Percentiles rank a stretch among this genome's conserved stretches.
These are phyloP conservation scores for Cyclostephanos tholiformis DNA, from an alignment of 108 stramenopile species.

Conservation along the genomic window DNA sequence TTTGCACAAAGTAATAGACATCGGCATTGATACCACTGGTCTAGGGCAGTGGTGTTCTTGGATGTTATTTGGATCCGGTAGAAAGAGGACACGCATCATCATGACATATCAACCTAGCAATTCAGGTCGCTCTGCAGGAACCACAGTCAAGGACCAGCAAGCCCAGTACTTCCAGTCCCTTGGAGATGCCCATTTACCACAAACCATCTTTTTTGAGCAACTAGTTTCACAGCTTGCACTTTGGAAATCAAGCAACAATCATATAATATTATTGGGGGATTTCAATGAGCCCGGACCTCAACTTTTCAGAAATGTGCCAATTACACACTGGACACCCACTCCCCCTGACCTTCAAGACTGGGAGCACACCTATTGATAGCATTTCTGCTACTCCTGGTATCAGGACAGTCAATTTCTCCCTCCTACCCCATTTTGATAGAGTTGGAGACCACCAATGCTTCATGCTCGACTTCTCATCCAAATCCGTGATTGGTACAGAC, in stretches of 20 bases:
- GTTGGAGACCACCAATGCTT: not conserved
- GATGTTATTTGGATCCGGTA: not conserved
- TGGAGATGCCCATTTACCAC: not conserved
- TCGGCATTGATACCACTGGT: not conserved
- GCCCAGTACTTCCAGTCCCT: not conserved
- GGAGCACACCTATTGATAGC: not conserved
- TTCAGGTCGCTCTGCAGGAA: not conserved
- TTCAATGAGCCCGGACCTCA: not conserved
- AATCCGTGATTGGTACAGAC: not conserved
- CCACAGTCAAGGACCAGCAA: not conserved
- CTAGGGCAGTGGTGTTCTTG: not conserved
- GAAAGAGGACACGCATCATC: not conserved
- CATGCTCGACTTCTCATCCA: not conserved
- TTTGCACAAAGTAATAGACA: not conserved
- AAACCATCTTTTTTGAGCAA: not conserved
- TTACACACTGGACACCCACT: not conserved
- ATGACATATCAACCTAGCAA: not conserved
- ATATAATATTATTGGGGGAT: not conserved
- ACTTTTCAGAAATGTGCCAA: not conserved
- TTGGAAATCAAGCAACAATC: too few species aligned
- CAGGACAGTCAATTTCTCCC: not conserved
- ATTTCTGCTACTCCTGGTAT: not conserved
- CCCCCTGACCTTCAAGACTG: not conserved
- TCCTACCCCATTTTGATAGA: not conserved
- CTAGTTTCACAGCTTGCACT: not conserved